A percentile compares a stretch with the other conserved stretches of the same genome.
Evolutionary conservation across 2,329 filamentous ascomycete genomes (phyloP).

Genomic region (Magnaporthales sp.): DNA sequence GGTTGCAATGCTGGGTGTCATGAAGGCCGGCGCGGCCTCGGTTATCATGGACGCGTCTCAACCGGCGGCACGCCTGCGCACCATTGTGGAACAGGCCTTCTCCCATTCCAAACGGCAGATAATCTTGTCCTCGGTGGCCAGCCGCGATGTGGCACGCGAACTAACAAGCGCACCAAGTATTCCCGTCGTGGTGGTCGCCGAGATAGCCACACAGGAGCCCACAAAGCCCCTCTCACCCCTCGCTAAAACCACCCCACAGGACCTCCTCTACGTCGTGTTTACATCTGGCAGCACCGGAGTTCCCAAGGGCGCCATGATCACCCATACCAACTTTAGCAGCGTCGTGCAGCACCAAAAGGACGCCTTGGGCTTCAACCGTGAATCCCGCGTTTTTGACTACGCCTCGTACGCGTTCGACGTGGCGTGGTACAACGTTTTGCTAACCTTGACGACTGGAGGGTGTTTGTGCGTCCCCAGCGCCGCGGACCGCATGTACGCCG

Average conservation of each 20-base stretch:
- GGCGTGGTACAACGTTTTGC: constrained; percentile 22
- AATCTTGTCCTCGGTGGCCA: background rate
- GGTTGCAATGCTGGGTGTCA: constrained; percentile 13
- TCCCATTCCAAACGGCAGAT: too few relatives aligned
- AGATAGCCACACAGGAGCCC: background rate
- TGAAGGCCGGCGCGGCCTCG: constrained; percentile 18
- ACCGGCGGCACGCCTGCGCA: constrained; percentile 9
- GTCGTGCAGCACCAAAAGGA: background rate
- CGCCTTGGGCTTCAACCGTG: too few relatives aligned
- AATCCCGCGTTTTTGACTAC: background rate
- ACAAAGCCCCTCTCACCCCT: too few relatives aligned
- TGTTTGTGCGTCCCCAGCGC: background rate
- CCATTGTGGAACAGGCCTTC: constrained; percentile 3
- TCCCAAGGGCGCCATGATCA: constrained; percentile 35
- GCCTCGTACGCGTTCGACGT: background rate
- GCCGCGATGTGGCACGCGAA: too few relatives aligned
- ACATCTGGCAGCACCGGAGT: constrained; percentile 49
- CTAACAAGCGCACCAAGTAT: too few relatives aligned
- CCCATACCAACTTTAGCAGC: background rate
- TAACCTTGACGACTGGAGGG: constrained; percentile 25
- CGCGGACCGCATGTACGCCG: background rate
- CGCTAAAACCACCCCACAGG: background rate
- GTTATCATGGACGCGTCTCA: constrained; percentile 12
- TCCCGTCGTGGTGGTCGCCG: background rate
- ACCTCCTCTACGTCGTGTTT: constrained; percentile 35